A percentile compares a stretch with the other conserved stretches of the same genome.
These are phyloP conservation scores for Castanea sativa DNA, from an alignment of 306 rosid genomes.

Conservation along the genomic window DNA sequence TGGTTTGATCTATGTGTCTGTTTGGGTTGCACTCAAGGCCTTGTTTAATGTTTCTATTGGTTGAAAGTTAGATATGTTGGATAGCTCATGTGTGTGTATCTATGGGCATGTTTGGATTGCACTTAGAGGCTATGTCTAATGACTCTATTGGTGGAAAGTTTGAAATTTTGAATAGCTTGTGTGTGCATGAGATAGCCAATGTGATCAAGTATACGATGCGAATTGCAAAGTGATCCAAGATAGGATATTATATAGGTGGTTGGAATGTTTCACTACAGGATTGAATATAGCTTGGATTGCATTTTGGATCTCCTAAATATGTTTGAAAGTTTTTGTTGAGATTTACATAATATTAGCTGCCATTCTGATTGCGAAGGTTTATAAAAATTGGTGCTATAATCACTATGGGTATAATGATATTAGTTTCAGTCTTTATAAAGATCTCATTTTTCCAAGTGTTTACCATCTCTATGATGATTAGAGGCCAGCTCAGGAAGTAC, in stretches of 20 bases:
- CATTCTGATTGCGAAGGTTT: no score
- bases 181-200: neutral
- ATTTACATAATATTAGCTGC: no score
- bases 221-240: neutral
- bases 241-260: neutral
- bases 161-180: neutral
- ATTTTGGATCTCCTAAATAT: neutral
- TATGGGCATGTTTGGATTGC: neutral
- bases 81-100: neutral
- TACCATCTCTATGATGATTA: conserved; percentile 1
- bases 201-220: neutral
- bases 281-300: neutral
- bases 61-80: neutral
- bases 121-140: neutral
- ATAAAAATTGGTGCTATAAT: no score
- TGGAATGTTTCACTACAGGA: neutral
- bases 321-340: neutral
- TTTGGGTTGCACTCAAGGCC: neutral
- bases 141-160: neutral
- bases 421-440: neutral
- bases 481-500: neutral
- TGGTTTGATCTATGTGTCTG: neutral
- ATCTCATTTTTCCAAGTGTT: conserved; percentile 9
- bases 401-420: no score
- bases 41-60: neutral